These are phyloP conservation scores for Kwoniella mangroviensis DNA, from an alignment of 768 basidiomycete genomes.

Conservation along the genomic window DNA sequence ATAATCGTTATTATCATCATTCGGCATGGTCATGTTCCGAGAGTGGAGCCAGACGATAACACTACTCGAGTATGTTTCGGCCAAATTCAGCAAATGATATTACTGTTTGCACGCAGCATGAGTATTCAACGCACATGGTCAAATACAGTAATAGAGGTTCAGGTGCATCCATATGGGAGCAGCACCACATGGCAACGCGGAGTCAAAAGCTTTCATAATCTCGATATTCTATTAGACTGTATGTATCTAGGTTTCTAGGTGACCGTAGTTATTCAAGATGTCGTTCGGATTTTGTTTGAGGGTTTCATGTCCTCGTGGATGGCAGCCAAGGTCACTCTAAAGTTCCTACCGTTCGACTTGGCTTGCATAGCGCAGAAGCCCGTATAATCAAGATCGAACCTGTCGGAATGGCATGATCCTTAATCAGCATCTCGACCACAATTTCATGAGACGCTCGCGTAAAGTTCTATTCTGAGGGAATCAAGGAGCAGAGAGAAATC, in stretches of 20 bases:
- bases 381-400: slow-evolving; percentile 47
- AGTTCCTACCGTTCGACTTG: slow-evolving; percentile 14
- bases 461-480: neutral
- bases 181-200: too few species aligned
- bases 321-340: neutral
- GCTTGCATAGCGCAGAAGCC: slow-evolving; percentile 37
- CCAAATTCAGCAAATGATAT: too few species aligned
- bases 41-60: neutral
- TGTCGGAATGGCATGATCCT: neutral
- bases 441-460: neutral
- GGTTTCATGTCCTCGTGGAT: slow-evolving; percentile 14
- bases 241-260: too few species aligned
- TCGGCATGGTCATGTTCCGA: neutral
- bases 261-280: neutral
- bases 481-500: neutral
- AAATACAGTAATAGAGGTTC: too few species aligned
- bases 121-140: too few species aligned
- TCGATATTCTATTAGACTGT: too few species aligned
- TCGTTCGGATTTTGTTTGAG: neutral
- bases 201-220: too few species aligned
- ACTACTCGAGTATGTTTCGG: neutral
- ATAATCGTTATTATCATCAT: neutral
- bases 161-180: too few species aligned
- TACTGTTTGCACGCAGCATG: too few species aligned
- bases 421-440: neutral